Evolutionary conservation across 139 green algal species (phyloP).

Genomic region (Astrephomene gubernaculifera): DNA sequence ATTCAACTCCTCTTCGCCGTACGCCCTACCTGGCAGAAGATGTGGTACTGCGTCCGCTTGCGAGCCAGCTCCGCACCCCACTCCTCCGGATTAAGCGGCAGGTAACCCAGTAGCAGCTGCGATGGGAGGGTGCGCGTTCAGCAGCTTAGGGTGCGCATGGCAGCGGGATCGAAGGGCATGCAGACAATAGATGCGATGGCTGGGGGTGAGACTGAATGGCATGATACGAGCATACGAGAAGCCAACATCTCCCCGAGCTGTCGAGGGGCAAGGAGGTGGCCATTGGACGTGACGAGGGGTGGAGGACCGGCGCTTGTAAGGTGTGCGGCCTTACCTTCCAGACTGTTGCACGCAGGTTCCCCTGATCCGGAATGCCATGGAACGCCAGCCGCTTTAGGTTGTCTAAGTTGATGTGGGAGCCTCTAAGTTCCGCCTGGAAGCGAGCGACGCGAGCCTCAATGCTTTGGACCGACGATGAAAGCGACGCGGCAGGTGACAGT

Average conservation of each 20-base stretch:
- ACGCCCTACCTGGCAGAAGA: constrained; percentile 85
- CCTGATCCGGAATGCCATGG: constrained; percentile 79
- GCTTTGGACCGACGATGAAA: constrained; percentile 4
- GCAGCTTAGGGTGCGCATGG: too few species aligned
- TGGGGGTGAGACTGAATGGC: too few species aligned
- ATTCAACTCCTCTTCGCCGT: too few species aligned
- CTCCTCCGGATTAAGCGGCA: constrained; percentile 74
- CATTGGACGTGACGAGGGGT: too few species aligned
- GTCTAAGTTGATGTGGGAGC: constrained; percentile 65
- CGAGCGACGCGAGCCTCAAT: constrained; percentile 12
- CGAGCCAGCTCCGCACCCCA: constrained; percentile 73
- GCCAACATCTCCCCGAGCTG: too few species aligned
- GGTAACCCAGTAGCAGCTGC: constrained; percentile 88
- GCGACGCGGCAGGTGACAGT: not conserved
- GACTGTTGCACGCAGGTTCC: constrained; percentile 71
- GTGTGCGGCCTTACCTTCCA: constrained; percentile 83
- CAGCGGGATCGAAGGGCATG: too few species aligned
- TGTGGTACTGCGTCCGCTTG: constrained; percentile 82
- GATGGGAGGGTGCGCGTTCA: not conserved
- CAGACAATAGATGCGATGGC: too few species aligned
- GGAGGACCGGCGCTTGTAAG: too few species aligned
- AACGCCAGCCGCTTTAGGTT: constrained; percentile 70
- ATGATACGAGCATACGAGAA: too few species aligned
- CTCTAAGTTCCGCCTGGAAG: constrained; percentile 53
- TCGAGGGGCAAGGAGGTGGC: too few species aligned